Conservation (phyloP, 768 basidiomycete species). For the Termitomyces sp. region DNA sequence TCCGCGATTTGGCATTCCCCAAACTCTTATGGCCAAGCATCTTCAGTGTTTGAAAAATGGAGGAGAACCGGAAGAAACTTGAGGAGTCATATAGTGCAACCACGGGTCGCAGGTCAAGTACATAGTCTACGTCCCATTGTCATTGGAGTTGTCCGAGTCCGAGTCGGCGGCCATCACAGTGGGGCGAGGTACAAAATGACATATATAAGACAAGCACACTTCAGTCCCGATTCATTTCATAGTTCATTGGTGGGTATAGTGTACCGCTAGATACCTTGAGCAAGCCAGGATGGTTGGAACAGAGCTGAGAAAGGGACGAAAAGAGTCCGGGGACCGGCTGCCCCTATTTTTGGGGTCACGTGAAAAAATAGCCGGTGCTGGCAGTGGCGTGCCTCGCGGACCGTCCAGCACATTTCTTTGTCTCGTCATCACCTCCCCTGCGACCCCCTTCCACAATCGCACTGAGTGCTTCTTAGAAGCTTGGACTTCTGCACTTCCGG, state of each 20-base stretch:
- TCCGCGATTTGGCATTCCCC: not conserved
- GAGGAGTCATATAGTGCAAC: no score
- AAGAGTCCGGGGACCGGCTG: not conserved
- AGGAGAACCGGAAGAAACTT: no score
- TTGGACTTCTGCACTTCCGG: slow-evolving; percentile 7
- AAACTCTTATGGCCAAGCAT: not conserved
- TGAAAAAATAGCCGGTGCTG: not conserved
- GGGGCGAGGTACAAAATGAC: no score
- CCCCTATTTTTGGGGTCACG: not conserved
- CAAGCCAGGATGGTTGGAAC: not conserved
- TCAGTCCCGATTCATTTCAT: no score
- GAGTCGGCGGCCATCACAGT: no score
- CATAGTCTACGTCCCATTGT: no score
- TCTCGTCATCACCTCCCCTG: slow-evolving; percentile 22
- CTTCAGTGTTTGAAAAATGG: not conserved
- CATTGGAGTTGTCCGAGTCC: no score
- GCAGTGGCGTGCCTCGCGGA: slow-evolving; percentile 10
- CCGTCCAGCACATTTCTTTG: slow-evolving; percentile 9
- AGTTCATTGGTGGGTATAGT: no score
- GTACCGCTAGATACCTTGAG: no score
- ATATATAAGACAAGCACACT: no score
- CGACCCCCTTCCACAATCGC: slow-evolving; percentile 9
- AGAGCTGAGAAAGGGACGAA: not conserved
- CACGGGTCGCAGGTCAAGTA: no score
- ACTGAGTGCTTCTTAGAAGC: slow-evolving; percentile 16